These are phyloP conservation scores for Xanthoconium purpureum DNA, from an alignment of 768 basidiomycete species.

Conservation along the genomic window DNA sequence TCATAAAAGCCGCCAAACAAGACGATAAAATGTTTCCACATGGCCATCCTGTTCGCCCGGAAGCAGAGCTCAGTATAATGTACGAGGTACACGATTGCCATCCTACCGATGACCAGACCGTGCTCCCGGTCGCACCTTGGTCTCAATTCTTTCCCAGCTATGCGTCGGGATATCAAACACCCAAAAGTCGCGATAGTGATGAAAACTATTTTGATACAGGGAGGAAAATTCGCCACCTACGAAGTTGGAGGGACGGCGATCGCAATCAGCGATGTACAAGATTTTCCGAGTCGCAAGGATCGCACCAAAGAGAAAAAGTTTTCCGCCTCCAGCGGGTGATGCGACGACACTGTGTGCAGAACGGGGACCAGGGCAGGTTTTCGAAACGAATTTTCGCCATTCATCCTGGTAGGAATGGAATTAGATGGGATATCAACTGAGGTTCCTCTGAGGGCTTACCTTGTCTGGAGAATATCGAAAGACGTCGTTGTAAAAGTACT, in stretches of 20 bases:
- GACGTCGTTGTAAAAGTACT: constrained; percentile 88
- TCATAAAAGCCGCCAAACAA: constrained; percentile 92
- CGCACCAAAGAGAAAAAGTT: constrained; percentile 76
- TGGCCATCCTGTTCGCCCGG: constrained; percentile 60
- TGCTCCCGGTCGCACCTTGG: constrained; percentile 74
- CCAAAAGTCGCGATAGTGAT: constrained; percentile 91
- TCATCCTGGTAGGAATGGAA: constrained; percentile 52
- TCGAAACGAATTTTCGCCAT: constrained; percentile 84
- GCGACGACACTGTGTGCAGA: constrained; percentile 83
- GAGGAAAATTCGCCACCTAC: constrained; percentile 85
- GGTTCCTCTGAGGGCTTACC: constrained; percentile 30
- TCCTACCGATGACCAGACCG: constrained; percentile 76
- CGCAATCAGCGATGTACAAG: neutral
- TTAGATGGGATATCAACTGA: neutral
- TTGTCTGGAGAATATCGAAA: constrained; percentile 86
- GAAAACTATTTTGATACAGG: constrained; percentile 76
- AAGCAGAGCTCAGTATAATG: neutral
- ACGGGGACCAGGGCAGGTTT: constrained; percentile 82
- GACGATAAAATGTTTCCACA: constrained; percentile 85
- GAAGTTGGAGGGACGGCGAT: neutral
- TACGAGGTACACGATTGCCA: neutral
- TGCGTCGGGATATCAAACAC: constrained; percentile 77
- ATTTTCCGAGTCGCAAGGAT: neutral
- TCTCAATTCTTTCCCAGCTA: constrained; percentile 86
- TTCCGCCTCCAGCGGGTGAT: constrained; percentile 76